Base-by-base conservation (phyloP, 345 rosid genomes). In the Psidium guajava region DNA sequence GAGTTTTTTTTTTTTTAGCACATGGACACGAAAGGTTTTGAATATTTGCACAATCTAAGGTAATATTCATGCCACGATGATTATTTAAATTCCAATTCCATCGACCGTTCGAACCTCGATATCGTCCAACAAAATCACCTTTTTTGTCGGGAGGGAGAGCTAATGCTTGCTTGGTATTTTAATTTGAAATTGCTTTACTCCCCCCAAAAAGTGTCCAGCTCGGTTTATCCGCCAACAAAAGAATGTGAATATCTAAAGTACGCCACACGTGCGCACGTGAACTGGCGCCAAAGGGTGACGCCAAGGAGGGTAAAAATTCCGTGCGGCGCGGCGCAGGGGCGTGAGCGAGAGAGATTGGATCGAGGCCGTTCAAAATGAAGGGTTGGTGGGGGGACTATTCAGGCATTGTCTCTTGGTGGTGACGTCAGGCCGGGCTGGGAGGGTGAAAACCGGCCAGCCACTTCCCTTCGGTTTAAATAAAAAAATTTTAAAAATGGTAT, bases 221-320 rank as follows among this genome's bases (percentile, higher is more conserved):
- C 0, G 14, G 51, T 49, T 36, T 69, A 9, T 1, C 4, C 28
- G 18, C 36, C 25, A 15, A 32, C 77, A 69, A 69, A 32, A 18
- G 3, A 59, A 18, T 1, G 20, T 32, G 47, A 32, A 18, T 69
- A 8, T 69, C 77, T 4, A 69, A 36, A 2, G 36, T 22, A 18
- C 47, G 80, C 10, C 80, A 1, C 80, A 11, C 80, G 13, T 36
- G 47, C 4, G 6, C 75, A 28, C 75, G 8, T 28, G 75, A 21
- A 21, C 44, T 40, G 42, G 42, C 75, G 18, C 42, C 11, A 14
- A 28, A 61, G 42, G 75, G 44, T 16, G 75, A 28, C 75, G 75
- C 40, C 9, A 3, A 0, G 11, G 40, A 6, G 2, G 13, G 20
- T 1, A 12, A 5, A 5, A 12, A 5, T 16, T 16, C 55, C 6